Conservation (phyloP, 2,329 filamentous ascomycete species). For the Metarhizium album region DNA sequence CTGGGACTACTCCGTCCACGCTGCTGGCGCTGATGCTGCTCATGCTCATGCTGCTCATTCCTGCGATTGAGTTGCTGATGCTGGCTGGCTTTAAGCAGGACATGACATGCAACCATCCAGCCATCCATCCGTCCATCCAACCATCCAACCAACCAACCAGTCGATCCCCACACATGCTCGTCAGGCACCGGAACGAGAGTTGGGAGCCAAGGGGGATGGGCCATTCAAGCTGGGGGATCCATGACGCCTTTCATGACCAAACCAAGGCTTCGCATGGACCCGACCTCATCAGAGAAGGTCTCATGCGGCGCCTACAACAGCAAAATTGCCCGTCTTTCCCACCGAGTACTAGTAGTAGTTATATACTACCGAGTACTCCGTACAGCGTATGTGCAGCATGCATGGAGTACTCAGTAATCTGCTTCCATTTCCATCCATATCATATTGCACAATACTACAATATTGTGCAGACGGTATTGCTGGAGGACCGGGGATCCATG, state of each 20-base stretch:
- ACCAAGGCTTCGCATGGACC: not conserved
- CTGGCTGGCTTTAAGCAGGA: not conserved
- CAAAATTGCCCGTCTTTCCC: not conserved
- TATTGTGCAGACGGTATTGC: too few species aligned
- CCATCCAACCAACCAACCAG: too few species aligned
- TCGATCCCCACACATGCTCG: not conserved
- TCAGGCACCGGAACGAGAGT: constrained; percentile 3
- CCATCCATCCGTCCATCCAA: too few species aligned
- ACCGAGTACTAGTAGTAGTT: too few species aligned
- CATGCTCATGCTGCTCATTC: not conserved
- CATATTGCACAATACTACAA: too few species aligned
- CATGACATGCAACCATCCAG: too few species aligned
- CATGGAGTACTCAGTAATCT: too few species aligned
- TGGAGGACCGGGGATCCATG: not conserved
- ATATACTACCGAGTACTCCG: not conserved
- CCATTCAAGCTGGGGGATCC: not conserved
- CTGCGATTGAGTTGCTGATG: not conserved
- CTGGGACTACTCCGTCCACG: not conserved
- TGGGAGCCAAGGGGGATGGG: not conserved
- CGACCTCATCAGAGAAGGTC: not conserved
- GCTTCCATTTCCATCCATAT: too few species aligned
- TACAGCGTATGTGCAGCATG: not conserved
- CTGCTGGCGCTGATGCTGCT: too few species aligned
- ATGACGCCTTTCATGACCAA: not conserved
- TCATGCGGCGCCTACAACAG: not conserved